phyloP scores from a whole-genome alignment of 306 rosid species.

The Fragaria ananassa region DNA sequence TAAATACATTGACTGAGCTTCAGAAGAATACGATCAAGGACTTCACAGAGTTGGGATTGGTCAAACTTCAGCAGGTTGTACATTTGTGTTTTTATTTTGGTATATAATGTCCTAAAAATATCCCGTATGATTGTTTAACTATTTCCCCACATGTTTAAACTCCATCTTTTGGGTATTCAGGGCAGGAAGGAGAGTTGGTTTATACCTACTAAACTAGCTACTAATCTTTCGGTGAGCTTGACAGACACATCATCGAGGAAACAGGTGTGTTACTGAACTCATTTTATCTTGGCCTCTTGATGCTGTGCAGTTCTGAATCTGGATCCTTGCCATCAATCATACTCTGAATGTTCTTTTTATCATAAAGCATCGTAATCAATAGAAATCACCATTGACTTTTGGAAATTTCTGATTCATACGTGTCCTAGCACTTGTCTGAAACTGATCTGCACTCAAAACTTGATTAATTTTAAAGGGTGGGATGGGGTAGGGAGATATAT shows the following conservation, averaged over 20 bases:
- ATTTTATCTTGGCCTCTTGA: not conserved
- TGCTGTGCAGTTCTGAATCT: slow-evolving; percentile 5
- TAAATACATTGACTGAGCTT: slow-evolving; percentile 64
- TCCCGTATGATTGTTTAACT: slow-evolving; percentile 18
- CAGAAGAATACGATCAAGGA: slow-evolving; percentile 72
- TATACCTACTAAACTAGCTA: slow-evolving; percentile 89
- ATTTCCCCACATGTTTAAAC: slow-evolving; percentile 21
- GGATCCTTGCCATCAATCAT: slow-evolving; percentile 18
- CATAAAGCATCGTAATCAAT: not conserved
- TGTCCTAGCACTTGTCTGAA: not conserved
- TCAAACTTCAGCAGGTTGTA: slow-evolving; percentile 90
- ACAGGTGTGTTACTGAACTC: slow-evolving; percentile 40
- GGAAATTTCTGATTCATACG: not conserved
- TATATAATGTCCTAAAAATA: slow-evolving; percentile 18
- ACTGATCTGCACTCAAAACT: not conserved
- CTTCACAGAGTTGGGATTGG: slow-evolving; percentile 88
- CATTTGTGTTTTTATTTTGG: slow-evolving; percentile 24
- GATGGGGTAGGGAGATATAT: not conserved
- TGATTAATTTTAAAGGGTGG: not conserved
- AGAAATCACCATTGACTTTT: not conserved
- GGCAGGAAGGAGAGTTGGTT: slow-evolving; percentile 97
- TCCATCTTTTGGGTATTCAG: slow-evolving; percentile 31
- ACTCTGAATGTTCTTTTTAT: not conserved
- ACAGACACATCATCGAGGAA: slow-evolving; percentile 80
- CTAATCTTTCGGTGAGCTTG: slow-evolving; percentile 93